Conservation (phyloP, 768 basidiomycete genomes). For the Tulasnella sp. region DNA sequence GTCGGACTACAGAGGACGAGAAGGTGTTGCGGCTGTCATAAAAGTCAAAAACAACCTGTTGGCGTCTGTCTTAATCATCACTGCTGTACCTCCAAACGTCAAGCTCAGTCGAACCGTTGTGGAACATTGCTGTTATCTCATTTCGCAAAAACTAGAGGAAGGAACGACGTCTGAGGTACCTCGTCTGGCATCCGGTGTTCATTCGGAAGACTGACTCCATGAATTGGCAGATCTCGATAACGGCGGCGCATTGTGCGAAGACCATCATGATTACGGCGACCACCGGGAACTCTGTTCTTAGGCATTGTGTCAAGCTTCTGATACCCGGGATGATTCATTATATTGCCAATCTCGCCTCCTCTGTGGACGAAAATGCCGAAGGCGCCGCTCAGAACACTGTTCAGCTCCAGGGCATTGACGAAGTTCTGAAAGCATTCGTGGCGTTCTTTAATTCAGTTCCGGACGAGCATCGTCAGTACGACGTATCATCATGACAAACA, state of each 20-base stretch:
- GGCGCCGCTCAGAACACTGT: conserved; percentile 32
- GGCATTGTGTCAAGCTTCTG: conserved; percentile 57
- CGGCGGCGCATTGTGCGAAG: conserved; percentile 81
- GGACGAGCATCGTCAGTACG: conserved; percentile 49
- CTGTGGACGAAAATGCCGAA: conserved; percentile 38
- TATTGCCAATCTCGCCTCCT: conserved; percentile 54
- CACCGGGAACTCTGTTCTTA: conserved; percentile 52
- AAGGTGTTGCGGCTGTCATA: conserved; percentile 59
- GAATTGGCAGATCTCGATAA: conserved; percentile 51
- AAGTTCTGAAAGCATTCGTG: conserved; percentile 73
- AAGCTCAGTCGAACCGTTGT: conserved; percentile 62
- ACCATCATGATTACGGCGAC: conserved; percentile 67
- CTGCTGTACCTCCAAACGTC: conserved; percentile 54
- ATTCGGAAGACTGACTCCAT: neutral
- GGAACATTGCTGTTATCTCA: conserved; percentile 75
- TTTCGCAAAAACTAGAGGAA: conserved; percentile 68
- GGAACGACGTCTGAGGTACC: conserved; percentile 44
- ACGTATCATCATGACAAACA: neutral
- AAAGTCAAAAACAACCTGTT: conserved; percentile 89
- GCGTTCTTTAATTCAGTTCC: conserved; percentile 45
- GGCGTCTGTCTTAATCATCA: conserved; percentile 73
- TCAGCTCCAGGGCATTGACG: conserved; percentile 53
- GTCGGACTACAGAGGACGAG: conserved; percentile 48
- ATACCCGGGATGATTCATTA: conserved; percentile 76
- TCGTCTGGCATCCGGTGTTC: neutral